Evolutionary conservation across 176 grass and related monocot species (phyloP), one percentile per base, ranked within the genome.

Genomic region (Cenchrus fungigraminus): DNA sequence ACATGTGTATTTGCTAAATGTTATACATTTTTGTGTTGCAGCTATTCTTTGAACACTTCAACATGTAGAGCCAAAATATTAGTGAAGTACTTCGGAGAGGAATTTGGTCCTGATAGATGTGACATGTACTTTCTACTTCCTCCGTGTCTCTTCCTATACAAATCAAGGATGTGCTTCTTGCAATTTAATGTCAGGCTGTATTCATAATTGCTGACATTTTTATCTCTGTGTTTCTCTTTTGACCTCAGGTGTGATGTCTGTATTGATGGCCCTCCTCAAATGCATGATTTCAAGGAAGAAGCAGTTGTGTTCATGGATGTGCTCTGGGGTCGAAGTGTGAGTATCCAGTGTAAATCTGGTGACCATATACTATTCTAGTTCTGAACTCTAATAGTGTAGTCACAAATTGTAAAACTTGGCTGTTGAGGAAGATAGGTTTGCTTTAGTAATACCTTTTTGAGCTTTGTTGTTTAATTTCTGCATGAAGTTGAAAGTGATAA

Each of bases 81-180:
- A 66, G 91, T 98, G 55, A 92, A 88, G 71, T 98, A 98, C 82
- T 98, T 98, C 0, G 93, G 91, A 5, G 96, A 98, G 81, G 91
- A 98, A 46, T 79, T 98, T 89, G 74, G 77, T 86, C 73, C 70
- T 70, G 87, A 89, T 53, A 49, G 81, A 87, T 98, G 96, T 61
- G 51, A 81, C 78, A 79, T 92, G 96, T 98, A 93, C 80, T 68
- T 92, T 74, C 66, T 74, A 22, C 57, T 47, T 77, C 52, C 28
- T 74, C 47, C n/a, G 66, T 86, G 6, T 16, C 10, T 77, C 7
- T 52, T 86, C 19, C 52, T 31, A 14, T 59, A 73, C 77, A 19
- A 58, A 86, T 51, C 51, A 85, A 85, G 34, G 13, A 58, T n/a
- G 25, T 15, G 9, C 51, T 79, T 75, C 49, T 84, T 84, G 25